Percentiles rank a stretch among this genome's conserved stretches.
phyloP scores from a whole-genome alignment of 2,329 filamentous ascomycete species.

The Hirsutella rhossiliensis region DNA sequence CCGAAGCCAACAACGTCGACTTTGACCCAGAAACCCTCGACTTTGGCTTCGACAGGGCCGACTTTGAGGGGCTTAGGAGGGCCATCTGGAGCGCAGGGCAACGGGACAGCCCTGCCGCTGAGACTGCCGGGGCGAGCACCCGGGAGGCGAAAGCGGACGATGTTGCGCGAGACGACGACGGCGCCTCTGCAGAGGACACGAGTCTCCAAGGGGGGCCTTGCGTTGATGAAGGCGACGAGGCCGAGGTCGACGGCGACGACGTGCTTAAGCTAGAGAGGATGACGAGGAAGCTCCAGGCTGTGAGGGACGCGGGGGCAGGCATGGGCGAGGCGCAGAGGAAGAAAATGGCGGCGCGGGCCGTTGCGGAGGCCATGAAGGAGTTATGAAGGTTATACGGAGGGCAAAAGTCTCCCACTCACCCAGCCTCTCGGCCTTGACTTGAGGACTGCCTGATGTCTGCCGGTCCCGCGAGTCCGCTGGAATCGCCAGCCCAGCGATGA shows the following conservation, averaged over 20 bases:
- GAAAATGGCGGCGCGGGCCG: conserved; percentile 47
- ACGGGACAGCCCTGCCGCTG: too few relatives aligned
- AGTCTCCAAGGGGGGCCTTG: conserved; percentile 17
- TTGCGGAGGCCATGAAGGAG: conserved; percentile 53
- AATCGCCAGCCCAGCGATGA: too few relatives aligned
- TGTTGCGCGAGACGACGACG: conserved; percentile 5
- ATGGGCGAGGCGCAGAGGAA: conserved; percentile 49
- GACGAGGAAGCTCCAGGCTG: conserved; percentile 53
- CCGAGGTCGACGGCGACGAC: conserved; percentile 27
- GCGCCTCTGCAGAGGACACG: conserved; percentile 5
- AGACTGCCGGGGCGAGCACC: too few relatives aligned
- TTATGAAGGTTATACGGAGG: conserved; percentile 18
- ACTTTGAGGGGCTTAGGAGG: conserved; percentile 38
- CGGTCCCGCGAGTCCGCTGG: too few relatives aligned
- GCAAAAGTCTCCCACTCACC: too few relatives aligned
- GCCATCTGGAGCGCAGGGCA: conserved; percentile 32
- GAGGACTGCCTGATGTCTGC: too few relatives aligned
- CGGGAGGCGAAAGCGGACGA: conserved; percentile 15
- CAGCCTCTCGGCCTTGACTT: too few relatives aligned
- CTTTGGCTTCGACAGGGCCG: conserved; percentile 38
- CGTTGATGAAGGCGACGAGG: conserved; percentile 14
- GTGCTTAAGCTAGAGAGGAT: conserved; percentile 48
- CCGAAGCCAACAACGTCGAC: background rate
- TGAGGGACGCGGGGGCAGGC: conserved; percentile 45
- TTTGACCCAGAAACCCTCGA: conserved; percentile 35